phyloP scores from a whole-genome alignment of 148 eudicot species.

The Tetragonia tetragonoides region DNA sequence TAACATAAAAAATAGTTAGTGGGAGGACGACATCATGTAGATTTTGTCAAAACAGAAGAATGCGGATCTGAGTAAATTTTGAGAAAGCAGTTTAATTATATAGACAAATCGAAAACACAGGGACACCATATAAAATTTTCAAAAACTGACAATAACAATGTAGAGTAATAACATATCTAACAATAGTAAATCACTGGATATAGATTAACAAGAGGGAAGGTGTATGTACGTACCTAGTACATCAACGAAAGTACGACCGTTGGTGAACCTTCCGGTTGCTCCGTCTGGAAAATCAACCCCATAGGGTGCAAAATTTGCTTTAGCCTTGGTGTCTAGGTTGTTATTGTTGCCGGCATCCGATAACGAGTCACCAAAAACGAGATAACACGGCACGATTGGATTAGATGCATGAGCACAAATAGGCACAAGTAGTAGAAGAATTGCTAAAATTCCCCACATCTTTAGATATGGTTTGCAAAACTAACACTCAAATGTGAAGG shows the following conservation, averaged over 20 bases:
- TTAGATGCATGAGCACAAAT: slow-evolving; percentile 17
- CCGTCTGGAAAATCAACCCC: slow-evolving; percentile 25
- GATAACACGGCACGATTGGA: slow-evolving; percentile 30
- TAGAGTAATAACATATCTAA: slow-evolving; percentile 38
- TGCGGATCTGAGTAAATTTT: too few relatives aligned
- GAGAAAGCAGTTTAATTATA: too few relatives aligned
- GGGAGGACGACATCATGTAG: too few relatives aligned
- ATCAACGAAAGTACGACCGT: slow-evolving; percentile 26
- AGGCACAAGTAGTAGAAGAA: background rate
- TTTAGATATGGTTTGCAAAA: background rate
- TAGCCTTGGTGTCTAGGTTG: slow-evolving; percentile 27
- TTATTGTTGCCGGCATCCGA: slow-evolving; percentile 34
- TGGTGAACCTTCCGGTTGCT: slow-evolving; percentile 32
- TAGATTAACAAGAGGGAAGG: slow-evolving; percentile 41
- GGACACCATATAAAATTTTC: too few relatives aligned
- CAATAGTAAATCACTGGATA: slow-evolving; percentile 53
- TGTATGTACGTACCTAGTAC: slow-evolving; percentile 26
- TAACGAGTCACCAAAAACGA: slow-evolving; percentile 35
- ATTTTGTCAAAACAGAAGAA: too few relatives aligned
- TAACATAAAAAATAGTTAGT: too few relatives aligned
- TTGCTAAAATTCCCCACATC: slow-evolving; percentile 2
- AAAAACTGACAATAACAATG: too few relatives aligned
- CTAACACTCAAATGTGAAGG: too few relatives aligned
- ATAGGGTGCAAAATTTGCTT: slow-evolving; percentile 31
- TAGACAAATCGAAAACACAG: too few relatives aligned